Evolutionary conservation across 345 rosid species (phyloP).

Genomic region (Tarenaya hassleriana): DNA sequence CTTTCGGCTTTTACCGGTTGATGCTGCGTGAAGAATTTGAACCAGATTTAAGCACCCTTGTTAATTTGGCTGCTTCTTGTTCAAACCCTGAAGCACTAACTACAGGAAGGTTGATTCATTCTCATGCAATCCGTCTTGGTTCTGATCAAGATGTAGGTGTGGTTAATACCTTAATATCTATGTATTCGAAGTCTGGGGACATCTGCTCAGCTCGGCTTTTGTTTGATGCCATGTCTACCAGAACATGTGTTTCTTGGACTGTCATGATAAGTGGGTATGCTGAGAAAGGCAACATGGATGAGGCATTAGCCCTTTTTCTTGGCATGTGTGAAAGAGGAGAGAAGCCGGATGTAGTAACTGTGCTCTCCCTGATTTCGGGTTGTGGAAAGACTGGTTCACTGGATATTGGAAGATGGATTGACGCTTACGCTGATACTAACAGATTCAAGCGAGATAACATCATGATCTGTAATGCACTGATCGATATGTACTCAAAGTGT

Average conservation of each 20-base stretch:
- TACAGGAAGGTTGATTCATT: slow-evolving; percentile 49
- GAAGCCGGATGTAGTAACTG: slow-evolving; percentile 51
- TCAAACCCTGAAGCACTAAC: slow-evolving; percentile 31
- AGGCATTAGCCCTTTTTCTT: slow-evolving; percentile 44
- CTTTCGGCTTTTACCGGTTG: slow-evolving; percentile 36
- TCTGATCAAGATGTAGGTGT: slow-evolving; percentile 35
- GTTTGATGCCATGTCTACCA: slow-evolving; percentile 40
- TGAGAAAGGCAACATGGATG: slow-evolving; percentile 51
- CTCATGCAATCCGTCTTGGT: slow-evolving; percentile 45
- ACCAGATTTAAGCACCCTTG: slow-evolving; percentile 52
- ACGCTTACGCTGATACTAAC: slow-evolving; percentile 33
- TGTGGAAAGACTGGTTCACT: slow-evolving; percentile 47
- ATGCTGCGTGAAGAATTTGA: slow-evolving; percentile 45
- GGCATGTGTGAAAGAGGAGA: slow-evolving; percentile 42
- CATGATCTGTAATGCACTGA: slow-evolving; percentile 46
- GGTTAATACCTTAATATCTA: slow-evolving; percentile 50
- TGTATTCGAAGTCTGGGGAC: slow-evolving; percentile 56
- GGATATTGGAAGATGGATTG: slow-evolving; percentile 55
- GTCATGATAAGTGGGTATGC: slow-evolving; percentile 75
- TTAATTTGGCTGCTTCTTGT: slow-evolving; percentile 50
- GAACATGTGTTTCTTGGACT: slow-evolving; percentile 74
- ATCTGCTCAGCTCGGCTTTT: slow-evolving; percentile 41
- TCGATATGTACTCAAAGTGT: slow-evolving; percentile 68
- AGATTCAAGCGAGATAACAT: slow-evolving; percentile 37
- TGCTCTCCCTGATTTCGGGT: slow-evolving; percentile 55